Base-by-base conservation (phyloP, 2,329 filamentous ascomycete species). In the Apiospora arundinis region DNA sequence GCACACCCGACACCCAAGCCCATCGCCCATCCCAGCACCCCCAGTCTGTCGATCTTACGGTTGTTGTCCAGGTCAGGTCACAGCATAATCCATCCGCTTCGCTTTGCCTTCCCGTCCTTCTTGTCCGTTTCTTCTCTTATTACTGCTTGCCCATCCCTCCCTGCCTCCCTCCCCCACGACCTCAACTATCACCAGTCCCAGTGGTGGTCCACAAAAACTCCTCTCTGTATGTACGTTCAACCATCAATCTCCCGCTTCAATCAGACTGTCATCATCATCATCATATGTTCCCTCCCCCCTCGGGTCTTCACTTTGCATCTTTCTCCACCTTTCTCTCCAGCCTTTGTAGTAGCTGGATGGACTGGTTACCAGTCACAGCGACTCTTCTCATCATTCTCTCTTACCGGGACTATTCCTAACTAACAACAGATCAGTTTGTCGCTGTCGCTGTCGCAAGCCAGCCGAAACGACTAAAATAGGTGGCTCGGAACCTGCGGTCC, bases 261-360 rank as follows among this genome's bases (percentile, higher is more conserved):
- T 63, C 56, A 63, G 56, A 40, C 28, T 56, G 32, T 52, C 46
- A 69, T 69, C 48, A 49, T 52, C 46, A 69, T 69, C 48, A 49
- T 49, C 45, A 44, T 42, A 49, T 42, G 32, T 63, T n/a, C 56
- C 56, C 46, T 49, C 32, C 25, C 67, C 67, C 67, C 45, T 69
- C 67, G 18, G 67, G 45, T 9, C 46, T 23, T 56, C 67, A 44
- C 46, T 68, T 18, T 45, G 44, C 56, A 68, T 68, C 21, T 21
- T n/a, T 63, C 66, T 48, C 66, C 66, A 68, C 66, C 66, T 68
- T 68, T 68, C 44, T 68, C 44, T 40, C 66, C 66, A 68, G 46
- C 66, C 46, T 68, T 48, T 32, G 66, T 37, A 45, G 42, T 16
- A 45, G 23, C 25, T 44, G 25, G 44, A 68, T 37, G 56, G 28